These are phyloP conservation scores for Zygoascus hellenicus DNA, from an alignment of 1,139 yeast genomes.

Conservation along the genomic window DNA sequence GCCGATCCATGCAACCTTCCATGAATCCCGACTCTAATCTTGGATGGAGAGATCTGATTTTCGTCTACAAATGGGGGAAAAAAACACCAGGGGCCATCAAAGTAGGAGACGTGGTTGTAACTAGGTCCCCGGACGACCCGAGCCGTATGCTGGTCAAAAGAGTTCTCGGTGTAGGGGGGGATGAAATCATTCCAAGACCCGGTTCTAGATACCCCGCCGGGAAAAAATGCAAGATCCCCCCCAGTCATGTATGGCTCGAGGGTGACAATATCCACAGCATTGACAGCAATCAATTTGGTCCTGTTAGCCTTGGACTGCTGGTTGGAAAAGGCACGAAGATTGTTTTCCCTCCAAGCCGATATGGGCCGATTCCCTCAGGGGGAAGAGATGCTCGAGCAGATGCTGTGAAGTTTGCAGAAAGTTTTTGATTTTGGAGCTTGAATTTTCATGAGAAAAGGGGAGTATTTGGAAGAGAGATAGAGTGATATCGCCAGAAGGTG, in stretches of 20 bases:
- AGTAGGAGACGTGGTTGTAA: constrained; percentile 68
- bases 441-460: no score
- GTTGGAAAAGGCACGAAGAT: constrained; percentile 63
- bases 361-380: constrained; percentile 30
- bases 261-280: constrained; percentile 86
- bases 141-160: constrained; percentile 69
- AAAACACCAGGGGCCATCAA: constrained; percentile 43
- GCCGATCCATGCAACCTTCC: constrained; percentile 85
- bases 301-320: constrained; percentile 71
- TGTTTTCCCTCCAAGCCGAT: constrained; percentile 62
- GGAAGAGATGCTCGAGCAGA: constrained; percentile 30
- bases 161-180: constrained; percentile 70
- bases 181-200: constrained; percentile 49
- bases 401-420: neutral
- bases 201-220: constrained; percentile 54
- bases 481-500: no score
- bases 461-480: no score
- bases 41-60: constrained; percentile 54
- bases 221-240: constrained; percentile 54
- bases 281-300: constrained; percentile 82
- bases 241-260: constrained; percentile 88
- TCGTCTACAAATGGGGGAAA: constrained; percentile 61
- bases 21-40: constrained; percentile 62
- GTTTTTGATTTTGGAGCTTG: no score
- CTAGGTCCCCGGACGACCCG: constrained; percentile 76